These are phyloP conservation scores for Alternaria postmessia DNA, from an alignment of 2,329 filamentous ascomycete species.

Conservation along the genomic window DNA sequence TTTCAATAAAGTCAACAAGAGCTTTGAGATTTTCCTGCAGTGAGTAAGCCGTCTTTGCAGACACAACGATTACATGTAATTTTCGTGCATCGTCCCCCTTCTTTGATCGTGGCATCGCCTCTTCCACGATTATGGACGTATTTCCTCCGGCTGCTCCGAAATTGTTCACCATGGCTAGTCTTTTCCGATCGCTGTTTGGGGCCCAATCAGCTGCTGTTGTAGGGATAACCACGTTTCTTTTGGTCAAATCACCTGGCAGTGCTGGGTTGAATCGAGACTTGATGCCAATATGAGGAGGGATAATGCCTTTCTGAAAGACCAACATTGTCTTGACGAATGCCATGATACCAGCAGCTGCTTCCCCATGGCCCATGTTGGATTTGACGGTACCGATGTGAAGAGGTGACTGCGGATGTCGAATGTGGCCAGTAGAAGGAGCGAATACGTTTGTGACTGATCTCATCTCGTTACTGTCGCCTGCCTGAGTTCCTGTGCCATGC, in stretches of 20 bases:
- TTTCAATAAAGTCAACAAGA: neutral
- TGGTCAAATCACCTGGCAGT: neutral
- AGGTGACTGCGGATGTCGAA: slow-evolving; percentile 8
- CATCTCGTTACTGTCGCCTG: slow-evolving; percentile 39
- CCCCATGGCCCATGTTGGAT: slow-evolving; percentile 48
- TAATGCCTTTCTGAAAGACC: slow-evolving; percentile 34
- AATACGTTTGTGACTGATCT: slow-evolving; percentile 26
- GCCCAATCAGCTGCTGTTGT: neutral
- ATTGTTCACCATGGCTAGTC: neutral
- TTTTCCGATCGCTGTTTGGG: neutral
- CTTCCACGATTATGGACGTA: slow-evolving; percentile 39
- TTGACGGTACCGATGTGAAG: slow-evolving; percentile 45
- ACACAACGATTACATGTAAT: neutral
- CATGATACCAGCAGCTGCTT: slow-evolving; percentile 43
- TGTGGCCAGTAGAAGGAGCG: slow-evolving; percentile 7
- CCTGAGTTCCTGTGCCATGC: slow-evolving; percentile 46
- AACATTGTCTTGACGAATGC: slow-evolving; percentile 48
- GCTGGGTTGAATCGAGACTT: neutral
- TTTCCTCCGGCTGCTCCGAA: slow-evolving; percentile 52
- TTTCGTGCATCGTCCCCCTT: neutral
- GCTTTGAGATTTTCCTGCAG: neutral
- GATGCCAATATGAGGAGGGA: slow-evolving; percentile 54
- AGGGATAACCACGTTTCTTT: neutral
- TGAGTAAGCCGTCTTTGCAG: neutral
- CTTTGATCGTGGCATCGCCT: slow-evolving; percentile 8